phyloP scores from a whole-genome alignment of 176 grass and related monocot species.

The Zizania latifolia region DNA sequence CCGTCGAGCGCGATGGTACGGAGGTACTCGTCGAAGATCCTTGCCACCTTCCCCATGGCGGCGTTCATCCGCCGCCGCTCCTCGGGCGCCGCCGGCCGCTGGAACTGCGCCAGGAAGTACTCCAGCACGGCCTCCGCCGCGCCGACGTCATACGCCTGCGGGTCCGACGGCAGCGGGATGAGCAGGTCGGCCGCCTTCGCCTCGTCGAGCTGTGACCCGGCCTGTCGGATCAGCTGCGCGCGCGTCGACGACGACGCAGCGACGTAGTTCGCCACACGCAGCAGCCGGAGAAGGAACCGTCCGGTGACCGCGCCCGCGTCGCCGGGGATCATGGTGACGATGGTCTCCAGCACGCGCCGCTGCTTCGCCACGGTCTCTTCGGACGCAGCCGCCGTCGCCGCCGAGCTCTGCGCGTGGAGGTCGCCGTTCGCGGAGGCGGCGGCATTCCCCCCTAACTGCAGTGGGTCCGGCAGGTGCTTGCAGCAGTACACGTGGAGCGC shows the following conservation, averaged over 20 bases:
- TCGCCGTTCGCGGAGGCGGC: background rate
- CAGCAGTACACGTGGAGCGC: constrained; percentile 88
- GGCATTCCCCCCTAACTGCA: no score
- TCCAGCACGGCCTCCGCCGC: constrained; percentile 68
- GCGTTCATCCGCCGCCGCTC: constrained; percentile 41
- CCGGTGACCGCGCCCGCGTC: constrained; percentile 61
- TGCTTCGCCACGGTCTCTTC: constrained; percentile 51
- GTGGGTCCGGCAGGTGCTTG: constrained; percentile 76
- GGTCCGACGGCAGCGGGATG: constrained; percentile 47
- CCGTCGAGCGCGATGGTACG: constrained; percentile 45
- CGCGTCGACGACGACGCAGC: constrained; percentile 68
- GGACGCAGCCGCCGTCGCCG: constrained; percentile 9
- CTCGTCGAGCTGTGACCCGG: constrained; percentile 66
- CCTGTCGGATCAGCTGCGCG: constrained; percentile 71
- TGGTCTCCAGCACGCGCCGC: constrained; percentile 70
- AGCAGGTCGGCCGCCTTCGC: constrained; percentile 55
- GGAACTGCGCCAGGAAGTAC: constrained; percentile 62
- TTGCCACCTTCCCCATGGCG: constrained; percentile 56
- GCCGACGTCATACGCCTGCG: constrained; percentile 52
- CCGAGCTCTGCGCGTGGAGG: constrained; percentile 37
- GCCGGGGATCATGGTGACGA: constrained; percentile 73
- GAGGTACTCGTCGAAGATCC: constrained; percentile 62
- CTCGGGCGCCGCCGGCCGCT: constrained; percentile 24
- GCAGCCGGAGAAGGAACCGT: constrained; percentile 68
- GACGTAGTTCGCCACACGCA: constrained; percentile 64